phyloP scores from a whole-genome alignment of 2,329 filamentous ascomycete species.

The Alternaria ethzedia region DNA sequence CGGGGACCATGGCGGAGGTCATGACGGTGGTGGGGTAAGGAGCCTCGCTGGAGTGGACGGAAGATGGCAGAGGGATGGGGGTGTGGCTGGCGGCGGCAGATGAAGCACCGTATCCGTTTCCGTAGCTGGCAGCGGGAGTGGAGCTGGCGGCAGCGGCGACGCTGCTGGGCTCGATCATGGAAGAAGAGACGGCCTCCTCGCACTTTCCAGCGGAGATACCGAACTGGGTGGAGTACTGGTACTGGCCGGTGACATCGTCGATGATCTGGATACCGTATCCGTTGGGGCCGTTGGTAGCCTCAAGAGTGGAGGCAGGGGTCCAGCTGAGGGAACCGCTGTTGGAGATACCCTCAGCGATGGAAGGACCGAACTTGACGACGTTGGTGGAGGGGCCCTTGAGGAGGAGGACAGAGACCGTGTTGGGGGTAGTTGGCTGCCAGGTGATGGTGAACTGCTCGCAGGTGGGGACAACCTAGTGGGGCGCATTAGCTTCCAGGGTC shows the following conservation, averaged over 20 bases:
- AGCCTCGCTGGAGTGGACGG: conserved; percentile 12
- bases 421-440: conserved; percentile 59
- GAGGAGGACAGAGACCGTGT: conserved; percentile 64
- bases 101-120: conserved; percentile 2
- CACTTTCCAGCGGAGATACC: conserved; percentile 59
- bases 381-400: conserved; percentile 65
- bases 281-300: conserved; percentile 50
- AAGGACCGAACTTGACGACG: conserved; percentile 58
- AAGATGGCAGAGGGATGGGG: conserved; percentile 11
- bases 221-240: conserved; percentile 67
- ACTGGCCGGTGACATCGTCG: conserved; percentile 64
- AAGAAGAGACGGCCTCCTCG: conserved; percentile 24
- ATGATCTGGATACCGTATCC: conserved; percentile 69
- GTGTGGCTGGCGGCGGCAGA: conserved; percentile 17
- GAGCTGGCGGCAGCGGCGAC: neutral
- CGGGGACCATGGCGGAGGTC: conserved; percentile 28
- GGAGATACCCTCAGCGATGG: conserved; percentile 58
- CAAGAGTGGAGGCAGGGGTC: conserved; percentile 59
- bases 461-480: conserved; percentile 56
- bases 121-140: conserved; percentile 18
- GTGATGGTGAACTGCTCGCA: conserved; percentile 64
- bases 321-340: conserved; percentile 64
- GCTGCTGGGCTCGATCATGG: conserved; percentile 15
- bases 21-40: conserved; percentile 21
- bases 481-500: conserved; percentile 7